Percentiles rank a stretch among this genome's conserved stretches.
Evolutionary conservation across 345 rosid species (phyloP).

Genomic region (Gossypium raimondii): DNA sequence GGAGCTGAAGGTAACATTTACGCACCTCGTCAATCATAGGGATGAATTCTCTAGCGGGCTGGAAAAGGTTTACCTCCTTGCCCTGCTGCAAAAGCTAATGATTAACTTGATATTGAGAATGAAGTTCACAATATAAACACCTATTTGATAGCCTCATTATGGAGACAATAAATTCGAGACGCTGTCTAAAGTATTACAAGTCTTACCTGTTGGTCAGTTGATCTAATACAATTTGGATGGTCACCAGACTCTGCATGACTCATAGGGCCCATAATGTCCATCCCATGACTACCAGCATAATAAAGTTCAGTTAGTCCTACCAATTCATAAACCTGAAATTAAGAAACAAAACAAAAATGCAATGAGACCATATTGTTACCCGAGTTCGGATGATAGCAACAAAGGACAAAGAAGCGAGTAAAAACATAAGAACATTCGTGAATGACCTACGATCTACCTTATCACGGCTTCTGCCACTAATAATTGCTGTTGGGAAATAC

Average conservation of each 20-base stretch:
- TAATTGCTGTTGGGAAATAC: slow-evolving; percentile 85
- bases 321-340: slow-evolving; percentile 66
- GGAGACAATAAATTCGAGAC: background rate
- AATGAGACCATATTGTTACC: slow-evolving; percentile 6
- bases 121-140: background rate
- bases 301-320: slow-evolving; percentile 89
- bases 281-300: slow-evolving; percentile 99
- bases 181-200: background rate
- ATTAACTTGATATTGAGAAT: slow-evolving; percentile 2
- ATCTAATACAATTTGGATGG: slow-evolving; percentile 46
- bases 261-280: slow-evolving; percentile 87
- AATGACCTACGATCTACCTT: slow-evolving; percentile 41
- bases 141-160: background rate
- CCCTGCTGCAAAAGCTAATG: slow-evolving; percentile 43
- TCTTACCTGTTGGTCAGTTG: slow-evolving; percentile 66
- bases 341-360: background rate
- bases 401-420: background rate
- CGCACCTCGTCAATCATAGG: slow-evolving; percentile 70
- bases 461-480: slow-evolving; percentile 94
- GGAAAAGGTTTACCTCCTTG: slow-evolving; percentile 72
- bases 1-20: background rate
- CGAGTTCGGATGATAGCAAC: background rate
- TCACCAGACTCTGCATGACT: slow-evolving; percentile 33
- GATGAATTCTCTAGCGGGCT: slow-evolving; percentile 88
- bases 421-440: background rate